These are phyloP conservation scores for Eucalyptus microcorys DNA, from an alignment of 345 rosid species.

Conservation along the genomic window DNA sequence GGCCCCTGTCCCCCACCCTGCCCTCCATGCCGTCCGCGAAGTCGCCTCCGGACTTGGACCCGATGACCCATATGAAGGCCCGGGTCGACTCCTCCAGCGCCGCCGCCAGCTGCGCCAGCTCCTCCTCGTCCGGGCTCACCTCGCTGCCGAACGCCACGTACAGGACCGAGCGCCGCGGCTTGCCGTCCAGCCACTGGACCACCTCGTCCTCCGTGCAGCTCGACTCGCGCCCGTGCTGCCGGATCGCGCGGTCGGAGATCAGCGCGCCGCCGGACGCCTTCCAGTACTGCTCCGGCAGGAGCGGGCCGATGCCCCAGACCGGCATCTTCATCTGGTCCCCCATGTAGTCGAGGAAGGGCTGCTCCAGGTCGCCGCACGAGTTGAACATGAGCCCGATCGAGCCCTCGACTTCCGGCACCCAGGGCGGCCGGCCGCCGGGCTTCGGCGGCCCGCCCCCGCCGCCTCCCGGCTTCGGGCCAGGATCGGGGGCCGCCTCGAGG, in stretches of 20 bases:
- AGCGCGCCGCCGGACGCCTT: background rate
- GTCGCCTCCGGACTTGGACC: background rate
- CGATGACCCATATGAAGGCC: slow-evolving; percentile 12
- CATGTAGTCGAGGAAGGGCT: slow-evolving; percentile 11
- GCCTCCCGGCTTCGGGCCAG: background rate
- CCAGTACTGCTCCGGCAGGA: slow-evolving; percentile 20
- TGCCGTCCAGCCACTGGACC: slow-evolving; percentile 2
- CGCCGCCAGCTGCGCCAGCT: background rate
- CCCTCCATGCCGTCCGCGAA: slow-evolving; percentile 1
- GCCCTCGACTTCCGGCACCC: slow-evolving; percentile 4
- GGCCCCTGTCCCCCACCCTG: slow-evolving; percentile 11
- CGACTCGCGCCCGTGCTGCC: background rate
- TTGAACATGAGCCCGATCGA: slow-evolving; percentile 15
- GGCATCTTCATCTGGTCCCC: slow-evolving; percentile 5
- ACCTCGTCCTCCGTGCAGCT: background rate
- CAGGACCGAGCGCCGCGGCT: background rate
- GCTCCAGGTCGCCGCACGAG: slow-evolving; percentile 24
- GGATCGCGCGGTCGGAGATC: slow-evolving; percentile 2
- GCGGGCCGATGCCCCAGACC: slow-evolving; percentile 29
- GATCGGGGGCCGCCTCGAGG: background rate
- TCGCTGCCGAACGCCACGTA: slow-evolving; percentile 9
- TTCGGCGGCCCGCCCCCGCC: slow-evolving; percentile 5
- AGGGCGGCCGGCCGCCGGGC: slow-evolving; percentile 15
- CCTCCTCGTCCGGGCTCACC: slow-evolving; percentile 1
- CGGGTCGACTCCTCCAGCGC: background rate